These are phyloP conservation scores for Candida tetrigidarum DNA, from an alignment of 1,139 yeast species.

Conservation along the genomic window DNA sequence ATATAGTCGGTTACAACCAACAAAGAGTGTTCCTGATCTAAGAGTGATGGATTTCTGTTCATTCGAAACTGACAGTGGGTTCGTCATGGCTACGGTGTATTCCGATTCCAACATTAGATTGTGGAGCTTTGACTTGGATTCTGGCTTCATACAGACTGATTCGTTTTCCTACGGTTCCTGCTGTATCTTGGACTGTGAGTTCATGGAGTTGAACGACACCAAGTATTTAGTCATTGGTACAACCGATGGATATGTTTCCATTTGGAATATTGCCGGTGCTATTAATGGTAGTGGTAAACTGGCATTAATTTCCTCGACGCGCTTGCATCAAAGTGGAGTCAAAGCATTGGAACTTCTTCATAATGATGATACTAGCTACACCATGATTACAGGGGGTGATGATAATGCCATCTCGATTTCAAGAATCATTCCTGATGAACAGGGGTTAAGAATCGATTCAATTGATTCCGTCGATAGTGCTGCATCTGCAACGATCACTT, in stretches of 20 bases:
- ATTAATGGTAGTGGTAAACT: background rate
- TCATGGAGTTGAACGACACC: constrained; percentile 35
- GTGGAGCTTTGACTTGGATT: constrained; percentile 53
- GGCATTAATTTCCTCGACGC: constrained; percentile 33
- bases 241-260: constrained; percentile 79
- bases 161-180: constrained; percentile 67
- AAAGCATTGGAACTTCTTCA: constrained; percentile 51
- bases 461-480: constrained; percentile 43
- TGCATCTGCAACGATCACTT: constrained; percentile 87
- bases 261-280: constrained; percentile 54
- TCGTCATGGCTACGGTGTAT: constrained; percentile 69
- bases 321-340: constrained; percentile 83
- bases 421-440: constrained; percentile 23
- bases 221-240: constrained; percentile 59
- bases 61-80: constrained; percentile 41
- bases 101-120: constrained; percentile 80
- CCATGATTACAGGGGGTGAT: constrained; percentile 82
- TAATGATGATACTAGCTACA: constrained; percentile 26
- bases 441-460: background rate
- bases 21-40: constrained; percentile 67
- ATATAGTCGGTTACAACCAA: constrained; percentile 50
- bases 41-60: constrained; percentile 85
- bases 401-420: constrained; percentile 74
- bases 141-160: constrained; percentile 47
- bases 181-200: constrained; percentile 68